Evolutionary conservation across 345 rosid species (phyloP), one percentile per base, ranked within the genome.

Genomic region (Rhodamnia rubescens): DNA sequence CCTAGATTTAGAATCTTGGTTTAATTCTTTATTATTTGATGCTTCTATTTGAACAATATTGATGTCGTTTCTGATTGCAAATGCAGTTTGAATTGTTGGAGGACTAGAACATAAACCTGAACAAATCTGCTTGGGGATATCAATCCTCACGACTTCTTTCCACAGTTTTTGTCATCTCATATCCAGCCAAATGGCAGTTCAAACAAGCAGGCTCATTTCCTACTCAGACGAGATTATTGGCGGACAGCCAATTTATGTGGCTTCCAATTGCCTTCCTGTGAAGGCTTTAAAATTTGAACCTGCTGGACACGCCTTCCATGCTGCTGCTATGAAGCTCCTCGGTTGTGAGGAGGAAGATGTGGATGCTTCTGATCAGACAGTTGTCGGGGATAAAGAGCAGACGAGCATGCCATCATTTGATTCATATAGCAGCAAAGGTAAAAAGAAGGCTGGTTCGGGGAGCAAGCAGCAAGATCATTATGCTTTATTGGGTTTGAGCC

Each of bases 281-380:
- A 98, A 98, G 93, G 96, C 96, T 81, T 85, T 83, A 53, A 91
- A 91, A 53, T 94, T 90, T 74, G 99, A 98, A 86, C 99, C 99
- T 80, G 99, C 99, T 87, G 99, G 98, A 29, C 97, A 92, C 89
- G 85, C 98, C 87, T 98, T 96, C 84, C 99, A 98, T 85, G 82
- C 89, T 88, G 95, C 94, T 90, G 99, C 97, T 85, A 96, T 93
- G 61, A 98, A 94, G 89, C 93, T 98, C 21, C 85, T 89, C 84
- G 99, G 99, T 53, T 93, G 90, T 75, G 96, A 87, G 85, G 93
- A 94, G 87, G 95, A 93, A 53, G 88, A 75, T 58, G 90, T 82
- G 53, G 88, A 87, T 50, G 88, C 74, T 88, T 93, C 88, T 87
- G 95, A 92, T 57, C 92, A 89, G 90, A 92, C 90, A 83, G 94